phyloP scores from a whole-genome alignment of 768 basidiomycete genomes.

The Lentinula sp. region DNA sequence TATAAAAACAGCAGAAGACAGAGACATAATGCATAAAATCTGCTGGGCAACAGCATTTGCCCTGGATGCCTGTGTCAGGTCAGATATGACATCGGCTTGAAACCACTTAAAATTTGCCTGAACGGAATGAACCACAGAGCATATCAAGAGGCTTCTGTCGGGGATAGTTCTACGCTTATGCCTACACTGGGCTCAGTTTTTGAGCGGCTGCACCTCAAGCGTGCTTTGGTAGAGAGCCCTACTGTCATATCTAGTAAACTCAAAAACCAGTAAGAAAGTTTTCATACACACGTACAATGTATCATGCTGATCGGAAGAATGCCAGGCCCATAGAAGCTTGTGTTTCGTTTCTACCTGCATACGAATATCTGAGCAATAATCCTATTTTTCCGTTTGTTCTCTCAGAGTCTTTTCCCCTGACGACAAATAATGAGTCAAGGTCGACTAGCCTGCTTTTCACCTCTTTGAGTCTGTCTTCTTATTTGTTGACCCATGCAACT shows the following conservation, averaged over 20 bases:
- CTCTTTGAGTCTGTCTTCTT: slow-evolving; percentile 54
- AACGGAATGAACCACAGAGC: too few species aligned
- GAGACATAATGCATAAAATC: slow-evolving; percentile 48
- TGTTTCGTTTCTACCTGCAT: slow-evolving; percentile 51
- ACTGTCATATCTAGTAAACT: slow-evolving; percentile 37
- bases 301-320: background rate
- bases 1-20: slow-evolving; percentile 41
- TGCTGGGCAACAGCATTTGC: slow-evolving; percentile 52
- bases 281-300: background rate
- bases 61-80: slow-evolving; percentile 47
- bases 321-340: slow-evolving; percentile 58
- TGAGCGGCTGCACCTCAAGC: slow-evolving; percentile 38
- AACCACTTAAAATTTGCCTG: too few species aligned
- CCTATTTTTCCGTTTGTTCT: slow-evolving; percentile 42
- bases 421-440: background rate
- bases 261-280: slow-evolving; percentile 42
- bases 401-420: slow-evolving; percentile 22
- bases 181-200: slow-evolving; percentile 49
- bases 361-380: slow-evolving; percentile 54
- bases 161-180: slow-evolving; percentile 41
- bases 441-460: slow-evolving; percentile 23
- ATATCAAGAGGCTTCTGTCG: slow-evolving; percentile 42
- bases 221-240: slow-evolving; percentile 34
- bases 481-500: slow-evolving; percentile 59
- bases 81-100: too few species aligned